Evolutionary conservation across 192 early-diverging fungal species (phyloP).

Genomic region (Neocallimastix lanati): DNA sequence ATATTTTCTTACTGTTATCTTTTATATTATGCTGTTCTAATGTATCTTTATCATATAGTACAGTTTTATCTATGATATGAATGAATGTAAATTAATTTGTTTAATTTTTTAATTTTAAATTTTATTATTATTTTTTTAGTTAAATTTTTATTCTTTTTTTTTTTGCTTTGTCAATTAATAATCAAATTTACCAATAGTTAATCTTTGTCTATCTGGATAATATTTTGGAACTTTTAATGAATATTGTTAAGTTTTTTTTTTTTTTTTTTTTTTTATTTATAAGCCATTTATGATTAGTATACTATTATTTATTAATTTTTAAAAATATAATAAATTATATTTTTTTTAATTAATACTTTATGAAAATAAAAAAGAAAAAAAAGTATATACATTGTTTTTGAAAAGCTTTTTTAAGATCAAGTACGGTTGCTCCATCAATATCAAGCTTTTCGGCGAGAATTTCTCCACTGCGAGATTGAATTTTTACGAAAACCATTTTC

Average conservation of each 20-base stretch:
- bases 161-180: neutral
- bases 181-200: slow-evolving; percentile 29
- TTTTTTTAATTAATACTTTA: no score
- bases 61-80: slow-evolving; percentile 38
- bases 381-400: slow-evolving; percentile 21
- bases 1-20: neutral
- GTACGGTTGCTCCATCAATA: slow-evolving; percentile 34
- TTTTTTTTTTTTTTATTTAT: no score
- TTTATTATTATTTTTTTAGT: slow-evolving; percentile 22
- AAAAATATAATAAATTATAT: no score
- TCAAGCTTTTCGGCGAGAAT: slow-evolving; percentile 11
- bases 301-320: no score
- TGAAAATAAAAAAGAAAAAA: no score
- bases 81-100: no score
- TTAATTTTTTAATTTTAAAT: slow-evolving; percentile 25
- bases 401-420: slow-evolving; percentile 50
- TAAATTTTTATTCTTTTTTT: neutral
- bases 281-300: no score
- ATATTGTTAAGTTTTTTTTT: no score
- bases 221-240: slow-evolving; percentile 23
- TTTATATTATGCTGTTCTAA: neutral
- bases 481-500: slow-evolving; percentile 1
- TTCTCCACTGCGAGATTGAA: slow-evolving; percentile 7
- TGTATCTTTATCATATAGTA: neutral
- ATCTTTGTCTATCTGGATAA: slow-evolving; percentile 62